Percentiles rank a stretch among this genome's conserved stretches.
phyloP scores from a whole-genome alignment of 2,329 filamentous ascomycete species.

The Chrysoporthe cubensis region DNA sequence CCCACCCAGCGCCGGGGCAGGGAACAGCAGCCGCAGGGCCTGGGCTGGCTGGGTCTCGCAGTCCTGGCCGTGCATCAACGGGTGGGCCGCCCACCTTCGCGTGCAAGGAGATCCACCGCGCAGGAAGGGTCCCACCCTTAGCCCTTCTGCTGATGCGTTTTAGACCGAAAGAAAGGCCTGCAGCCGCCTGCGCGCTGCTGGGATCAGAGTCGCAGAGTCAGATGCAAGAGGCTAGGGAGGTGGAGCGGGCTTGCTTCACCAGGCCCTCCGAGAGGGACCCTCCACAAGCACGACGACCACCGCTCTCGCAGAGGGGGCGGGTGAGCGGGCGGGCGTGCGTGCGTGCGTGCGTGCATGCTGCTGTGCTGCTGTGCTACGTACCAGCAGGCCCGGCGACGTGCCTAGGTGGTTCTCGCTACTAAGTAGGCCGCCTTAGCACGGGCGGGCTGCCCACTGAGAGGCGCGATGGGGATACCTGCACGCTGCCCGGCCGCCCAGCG shows the following conservation, averaged over 20 bases:
- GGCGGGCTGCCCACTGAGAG: too few species aligned
- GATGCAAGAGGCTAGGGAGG: constrained; percentile 25
- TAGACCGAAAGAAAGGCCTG: constrained; percentile 30
- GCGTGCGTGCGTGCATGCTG: too few species aligned
- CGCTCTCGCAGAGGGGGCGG: constrained; percentile 12
- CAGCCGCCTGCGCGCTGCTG: constrained; percentile 8
- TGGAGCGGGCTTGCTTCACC: constrained; percentile 23
- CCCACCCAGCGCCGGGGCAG: not conserved
- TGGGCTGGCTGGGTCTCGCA: not conserved
- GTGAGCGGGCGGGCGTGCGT: too few species aligned
- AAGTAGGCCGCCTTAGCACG: too few species aligned
- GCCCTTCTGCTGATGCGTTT: constrained; percentile 23
- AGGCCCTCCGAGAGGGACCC: constrained; percentile 22
- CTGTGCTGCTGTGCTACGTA: not conserved
- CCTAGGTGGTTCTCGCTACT: too few species aligned
- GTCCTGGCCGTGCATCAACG: constrained; percentile 16
- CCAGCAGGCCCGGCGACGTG: not conserved
- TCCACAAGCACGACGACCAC: constrained; percentile 23
- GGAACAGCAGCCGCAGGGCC: not conserved
- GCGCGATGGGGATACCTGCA: too few species aligned
- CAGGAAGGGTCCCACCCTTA: constrained; percentile 24
- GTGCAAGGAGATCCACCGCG: constrained; percentile 24
- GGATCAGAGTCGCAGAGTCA: constrained; percentile 24
- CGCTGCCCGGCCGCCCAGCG: too few species aligned
- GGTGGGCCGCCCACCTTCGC: constrained; percentile 28